Evolutionary conservation across 1,284 basidiomycete species (phyloP).

Genomic region (Ceratobasidium sp.): DNA sequence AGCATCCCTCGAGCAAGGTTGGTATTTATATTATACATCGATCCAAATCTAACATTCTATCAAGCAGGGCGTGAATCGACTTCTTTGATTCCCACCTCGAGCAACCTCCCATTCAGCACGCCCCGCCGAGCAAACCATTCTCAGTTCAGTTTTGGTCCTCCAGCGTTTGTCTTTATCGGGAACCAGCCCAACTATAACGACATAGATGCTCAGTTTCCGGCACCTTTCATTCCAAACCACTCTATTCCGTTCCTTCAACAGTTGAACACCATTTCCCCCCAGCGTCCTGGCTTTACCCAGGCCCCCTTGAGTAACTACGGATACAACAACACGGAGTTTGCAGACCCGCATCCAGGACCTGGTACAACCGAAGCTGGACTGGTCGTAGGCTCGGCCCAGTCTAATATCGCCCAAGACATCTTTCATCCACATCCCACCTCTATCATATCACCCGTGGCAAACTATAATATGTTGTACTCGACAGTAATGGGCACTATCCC

Average conservation of each 20-base stretch:
- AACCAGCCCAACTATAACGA: not conserved
- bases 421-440: too few relatives aligned
- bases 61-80: not conserved
- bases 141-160: not conserved
- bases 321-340: not conserved
- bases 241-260: not conserved
- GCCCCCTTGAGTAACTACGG: not conserved
- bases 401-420: too few relatives aligned
- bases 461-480: not conserved
- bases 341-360: too few relatives aligned
- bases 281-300: not conserved
- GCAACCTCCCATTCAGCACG: not conserved
- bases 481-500: not conserved
- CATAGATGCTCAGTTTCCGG: not conserved
- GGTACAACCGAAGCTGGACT: too few relatives aligned
- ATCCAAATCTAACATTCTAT: not conserved
- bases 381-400: not conserved
- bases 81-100: not conserved
- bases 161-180: not conserved
- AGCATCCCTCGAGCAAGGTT: too few relatives aligned
- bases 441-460: not conserved
- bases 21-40: not conserved
- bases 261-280: not conserved
- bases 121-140: not conserved
- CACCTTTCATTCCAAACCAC: not conserved